Evolutionary conservation across 495 filamentous ascomycete genomes (phyloP), one percentile per base, ranked within the genome.

Genomic region (Alectoria sarmentosa): DNA sequence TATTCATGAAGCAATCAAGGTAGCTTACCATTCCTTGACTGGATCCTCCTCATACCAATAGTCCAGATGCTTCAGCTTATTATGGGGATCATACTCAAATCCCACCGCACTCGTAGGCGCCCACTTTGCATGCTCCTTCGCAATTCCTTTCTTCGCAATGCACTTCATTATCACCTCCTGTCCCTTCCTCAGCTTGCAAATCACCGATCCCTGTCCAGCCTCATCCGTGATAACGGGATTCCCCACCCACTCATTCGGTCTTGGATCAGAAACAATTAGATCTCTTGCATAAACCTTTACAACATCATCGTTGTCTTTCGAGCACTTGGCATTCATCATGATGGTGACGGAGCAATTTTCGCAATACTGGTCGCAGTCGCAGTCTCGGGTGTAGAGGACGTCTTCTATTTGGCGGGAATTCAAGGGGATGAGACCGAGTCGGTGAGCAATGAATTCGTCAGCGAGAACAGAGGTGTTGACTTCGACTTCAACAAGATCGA

Each of bases 71-170:
- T 83, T 80, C 55, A 98, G 76, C 74, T 92, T 95, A 75, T 98
- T 98, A 73, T 92, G 88, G 64, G 94, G 94, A 72, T 98, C 94
- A 75, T 98, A 98, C 76, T 98, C 94, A 70, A 98, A 98, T 32
- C 91, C 94, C 59, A 98, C 86, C 8, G 94, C 95, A 63, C 92
- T 81, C 48, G 88, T 89, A 4, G 95, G 92, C 58, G 89, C 87
- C 94, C 94, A 98, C 74, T 98, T 98, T 0, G 95, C 88, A 78
- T 98, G 94, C 73, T 98, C 94, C 80, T 98, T 98, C 4, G 93
- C 92, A 65, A 97, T 97, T 1, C 94, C 94, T 80, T 98, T 98
- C 82, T 96, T 97, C 60, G 92, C 95, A 67, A 97, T 86, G 71
- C 93, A 97, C 52, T 86, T 88, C 73, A 98, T 82, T 73, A 88